Conservation (phyloP, 495 filamentous ascomycete genomes). For the Glonium stellatum region DNA sequence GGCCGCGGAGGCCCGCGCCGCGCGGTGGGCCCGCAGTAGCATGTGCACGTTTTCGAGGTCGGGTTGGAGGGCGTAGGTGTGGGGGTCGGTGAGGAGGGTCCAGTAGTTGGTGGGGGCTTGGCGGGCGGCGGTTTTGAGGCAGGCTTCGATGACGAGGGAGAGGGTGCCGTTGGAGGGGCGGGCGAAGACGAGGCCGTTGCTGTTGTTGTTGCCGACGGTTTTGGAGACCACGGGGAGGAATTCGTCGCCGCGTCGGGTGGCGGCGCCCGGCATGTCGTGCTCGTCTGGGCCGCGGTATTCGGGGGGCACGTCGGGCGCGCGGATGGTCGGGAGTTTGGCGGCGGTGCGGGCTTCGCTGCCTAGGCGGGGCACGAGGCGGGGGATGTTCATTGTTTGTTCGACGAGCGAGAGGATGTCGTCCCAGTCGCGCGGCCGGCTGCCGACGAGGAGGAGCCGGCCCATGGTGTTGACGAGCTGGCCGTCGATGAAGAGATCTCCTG, state of each 20-base stretch:
- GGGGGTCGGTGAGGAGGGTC: constrained; percentile 54
- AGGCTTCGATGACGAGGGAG: constrained; percentile 58
- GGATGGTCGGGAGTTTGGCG: constrained; percentile 21
- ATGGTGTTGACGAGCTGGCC: constrained; percentile 68
- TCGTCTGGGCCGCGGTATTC: constrained; percentile 11
- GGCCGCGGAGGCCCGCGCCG: constrained; percentile 32
- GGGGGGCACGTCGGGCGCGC: constrained; percentile 22
- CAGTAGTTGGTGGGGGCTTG: constrained; percentile 60
- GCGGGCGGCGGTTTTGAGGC: constrained; percentile 45
- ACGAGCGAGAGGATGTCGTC: constrained; percentile 65
- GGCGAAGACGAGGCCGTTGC: constrained; percentile 38
- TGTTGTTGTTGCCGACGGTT: not conserved
- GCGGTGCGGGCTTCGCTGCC: constrained; percentile 18
- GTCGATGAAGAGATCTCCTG: constrained; percentile 61
- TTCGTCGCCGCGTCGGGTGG: constrained; percentile 17
- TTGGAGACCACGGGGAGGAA: constrained; percentile 11
- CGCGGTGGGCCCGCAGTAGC: constrained; percentile 59
- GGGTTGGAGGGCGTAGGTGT: constrained; percentile 49
- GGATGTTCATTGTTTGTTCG: constrained; percentile 69
- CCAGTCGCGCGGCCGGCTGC: constrained; percentile 50
- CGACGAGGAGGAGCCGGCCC: constrained; percentile 61
- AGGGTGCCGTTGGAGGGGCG: constrained; percentile 60
- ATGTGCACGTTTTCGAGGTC: constrained; percentile 60
- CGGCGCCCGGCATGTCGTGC: constrained; percentile 10
- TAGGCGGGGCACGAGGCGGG: constrained; percentile 40